These are phyloP conservation scores for Rhododendron mucronatum DNA, from an alignment of 148 eudicot genomes.

Conservation along the genomic window DNA sequence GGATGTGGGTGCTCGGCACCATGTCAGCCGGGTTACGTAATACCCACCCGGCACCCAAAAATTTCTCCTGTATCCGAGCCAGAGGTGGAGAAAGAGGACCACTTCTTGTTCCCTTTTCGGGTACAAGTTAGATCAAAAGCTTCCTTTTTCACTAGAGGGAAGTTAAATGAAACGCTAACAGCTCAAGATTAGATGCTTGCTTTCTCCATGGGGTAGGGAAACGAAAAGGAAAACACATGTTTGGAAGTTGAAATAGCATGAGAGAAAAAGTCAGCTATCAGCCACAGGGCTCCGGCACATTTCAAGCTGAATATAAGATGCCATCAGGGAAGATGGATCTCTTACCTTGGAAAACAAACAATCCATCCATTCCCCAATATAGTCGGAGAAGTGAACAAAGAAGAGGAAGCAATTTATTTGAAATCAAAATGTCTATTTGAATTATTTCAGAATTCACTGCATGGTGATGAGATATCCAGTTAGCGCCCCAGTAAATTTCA, in stretches of 20 bases:
- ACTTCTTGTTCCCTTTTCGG: background rate
- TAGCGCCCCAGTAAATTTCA: background rate
- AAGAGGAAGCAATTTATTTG: background rate
- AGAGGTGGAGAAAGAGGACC: conserved; percentile 14
- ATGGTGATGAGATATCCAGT: background rate
- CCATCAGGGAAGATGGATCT: background rate
- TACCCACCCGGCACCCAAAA: too few relatives aligned
- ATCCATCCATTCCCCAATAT: background rate
- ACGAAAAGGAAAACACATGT: background rate
- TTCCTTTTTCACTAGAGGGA: background rate
- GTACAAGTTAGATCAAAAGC: background rate
- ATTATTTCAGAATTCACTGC: background rate
- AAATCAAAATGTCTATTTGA: background rate
- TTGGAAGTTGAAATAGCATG: background rate
- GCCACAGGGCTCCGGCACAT: background rate
- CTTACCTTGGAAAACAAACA: background rate
- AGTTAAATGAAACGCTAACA: background rate
- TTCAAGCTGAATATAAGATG: background rate
- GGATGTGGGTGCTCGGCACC: too few relatives aligned
- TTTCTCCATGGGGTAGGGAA: background rate
- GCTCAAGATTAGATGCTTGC: background rate
- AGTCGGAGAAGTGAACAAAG: background rate
- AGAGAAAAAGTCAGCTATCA: background rate
- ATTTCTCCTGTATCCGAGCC: conserved; percentile 15
- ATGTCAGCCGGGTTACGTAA: too few relatives aligned